Evolutionary conservation across 2,329 filamentous ascomycete genomes (phyloP), one percentile per base, ranked within the genome.

Genomic region (Colletotrichum theobromicola): DNA sequence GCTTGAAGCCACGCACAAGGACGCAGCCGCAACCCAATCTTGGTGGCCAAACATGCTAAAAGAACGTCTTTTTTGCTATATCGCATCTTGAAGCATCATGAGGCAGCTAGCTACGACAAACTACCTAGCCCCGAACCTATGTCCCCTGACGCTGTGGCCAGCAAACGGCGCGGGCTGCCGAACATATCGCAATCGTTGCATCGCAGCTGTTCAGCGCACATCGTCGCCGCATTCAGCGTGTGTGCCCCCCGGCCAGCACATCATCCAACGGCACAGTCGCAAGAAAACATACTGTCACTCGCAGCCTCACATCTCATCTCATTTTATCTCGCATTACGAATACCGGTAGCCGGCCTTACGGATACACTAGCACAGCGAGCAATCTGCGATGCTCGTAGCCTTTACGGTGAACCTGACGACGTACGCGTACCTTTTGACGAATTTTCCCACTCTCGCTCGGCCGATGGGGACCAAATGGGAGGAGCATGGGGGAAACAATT

Each of bases 251-350:
- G 18, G 13, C 55, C 28, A 58, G 55, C 55, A n/a, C 55, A 58
- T 58, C 30, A 50, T 50, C 4, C 6, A 50, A 50, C 42, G n/a
- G 42, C 42, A 13, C 42, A 50, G 42, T 50, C 42, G 2, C 7
- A 7, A 46, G 13, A 50, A 50, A 50, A 50, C 10, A 50, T 50
- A 13, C 42, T n/a, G 42, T 50, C 42, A 50, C 42, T 50, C 10
- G 42, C 42, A 50, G 26, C 53, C 21, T 62, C 58, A 62, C 58
- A 62, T 69, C 67, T 65, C 46, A 57, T 55, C 46, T 46, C 63
- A 61, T 74, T 63, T 34, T 32, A 67, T 74, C 68, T 34, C 42
- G 72, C 72, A 67, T 67, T 58, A 46, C 60, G 42, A 50, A 50
- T 50, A 50, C 42, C 42, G 42, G 42, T 53, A 55, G 32, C 30